Evolutionary conservation across 2,329 filamentous ascomycete species (phyloP), one percentile per base, ranked within the genome.

Genomic region (Penicillium frequentans): DNA sequence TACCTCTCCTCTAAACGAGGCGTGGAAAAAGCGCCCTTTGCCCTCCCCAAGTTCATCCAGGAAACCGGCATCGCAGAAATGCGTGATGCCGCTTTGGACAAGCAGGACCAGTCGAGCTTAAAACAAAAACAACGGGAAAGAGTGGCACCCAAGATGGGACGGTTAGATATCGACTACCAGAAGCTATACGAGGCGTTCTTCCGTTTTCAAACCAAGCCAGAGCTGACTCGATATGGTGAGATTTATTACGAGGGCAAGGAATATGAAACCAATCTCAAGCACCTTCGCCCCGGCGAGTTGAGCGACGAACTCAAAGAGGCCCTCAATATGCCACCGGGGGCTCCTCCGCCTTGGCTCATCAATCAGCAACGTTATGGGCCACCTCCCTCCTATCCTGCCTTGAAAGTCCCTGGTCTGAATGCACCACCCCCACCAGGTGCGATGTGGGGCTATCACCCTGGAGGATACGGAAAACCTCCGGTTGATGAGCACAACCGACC

Each of bases 171-270:
- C 65, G 95, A 99, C 75, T 99, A 99, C 75, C 91, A 96, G 72
- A 97, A 95, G 74, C 86, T 98, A 54, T 98, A 98, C 77, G 95
- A 98, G 72, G 95, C 95, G 4, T 99, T 99, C 81, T 99, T 99
- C 81, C 86, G 92, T 58, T 96, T 96, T 72, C 95, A 99, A 78
- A 96, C 91, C 42, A 99, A 99, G 77, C 95, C 95, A 0, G 88
- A 92, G 66, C 79, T 99, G 61, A 98, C 95, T 31, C 86, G 93
- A 44, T 99, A 96, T 67, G 95, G 95, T 42, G 95, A 99, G 75
- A 93, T 99, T n/a, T 99, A 99, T 76, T 98, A 98, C 73, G 95
- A 99, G 76, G 95, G 95, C 71, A 99, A 99, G 75, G 95, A 99
- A 73, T 95, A 91, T 70, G 95, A 99, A 76, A 96, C 95, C 1